These are phyloP conservation scores for Populus hybrid DNA, from an alignment of 441 rosid genomes.

Conservation along the genomic window DNA sequence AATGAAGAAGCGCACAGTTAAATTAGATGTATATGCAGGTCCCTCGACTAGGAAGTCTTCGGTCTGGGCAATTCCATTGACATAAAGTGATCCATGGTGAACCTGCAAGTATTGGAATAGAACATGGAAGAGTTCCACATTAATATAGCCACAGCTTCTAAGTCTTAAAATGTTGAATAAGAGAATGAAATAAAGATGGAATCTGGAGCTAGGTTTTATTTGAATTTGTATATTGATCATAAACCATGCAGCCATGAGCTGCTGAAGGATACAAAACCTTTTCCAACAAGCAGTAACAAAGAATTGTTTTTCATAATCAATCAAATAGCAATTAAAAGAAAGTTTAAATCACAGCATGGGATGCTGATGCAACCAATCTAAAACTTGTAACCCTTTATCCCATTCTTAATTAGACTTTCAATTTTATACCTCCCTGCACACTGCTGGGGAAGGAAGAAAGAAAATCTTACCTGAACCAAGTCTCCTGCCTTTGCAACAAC, in stretches of 20 bases:
- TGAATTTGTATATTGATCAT: background rate
- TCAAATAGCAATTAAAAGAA: background rate
- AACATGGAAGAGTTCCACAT: background rate
- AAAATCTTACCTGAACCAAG: constrained; percentile 55
- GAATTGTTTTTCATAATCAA: background rate
- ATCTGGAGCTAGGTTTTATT: constrained; percentile 1
- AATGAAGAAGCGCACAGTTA: constrained; percentile 26
- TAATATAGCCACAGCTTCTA: background rate
- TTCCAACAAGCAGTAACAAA: background rate
- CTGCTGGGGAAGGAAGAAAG: background rate
- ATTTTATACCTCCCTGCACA: background rate
- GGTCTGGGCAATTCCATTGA: constrained; percentile 39
- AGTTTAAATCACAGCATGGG: background rate
- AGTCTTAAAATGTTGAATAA: background rate
- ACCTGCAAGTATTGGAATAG: constrained; percentile 31
- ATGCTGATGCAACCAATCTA: background rate
- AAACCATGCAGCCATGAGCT: constrained; percentile 12
- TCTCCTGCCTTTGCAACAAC: constrained; percentile 90
- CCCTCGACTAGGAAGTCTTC: constrained; percentile 39
- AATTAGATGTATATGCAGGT: constrained; percentile 33
- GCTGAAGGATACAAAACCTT: background rate
- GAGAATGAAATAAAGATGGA: background rate
- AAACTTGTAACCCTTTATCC: background rate
- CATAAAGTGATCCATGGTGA: constrained; percentile 34
- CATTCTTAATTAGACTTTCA: background rate